Evolutionary conservation across 345 rosid species (phyloP).

Genomic region (Combretum micranthum): DNA sequence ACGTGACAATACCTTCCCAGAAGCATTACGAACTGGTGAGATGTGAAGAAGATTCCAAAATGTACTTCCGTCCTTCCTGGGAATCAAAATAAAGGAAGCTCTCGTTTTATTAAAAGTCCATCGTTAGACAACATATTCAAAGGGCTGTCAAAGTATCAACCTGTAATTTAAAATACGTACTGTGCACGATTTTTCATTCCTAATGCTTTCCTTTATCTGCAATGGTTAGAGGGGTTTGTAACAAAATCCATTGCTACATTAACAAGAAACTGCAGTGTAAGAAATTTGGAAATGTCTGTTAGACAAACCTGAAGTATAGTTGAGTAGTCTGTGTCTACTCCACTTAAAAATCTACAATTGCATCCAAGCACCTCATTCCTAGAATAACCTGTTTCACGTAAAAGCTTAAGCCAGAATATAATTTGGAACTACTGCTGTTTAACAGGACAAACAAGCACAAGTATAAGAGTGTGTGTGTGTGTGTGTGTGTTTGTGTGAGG

Average conservation of each 20-base stretch:
- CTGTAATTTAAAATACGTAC: constrained; percentile 94
- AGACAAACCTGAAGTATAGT: constrained; percentile 44
- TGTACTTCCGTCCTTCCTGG: constrained; percentile 72
- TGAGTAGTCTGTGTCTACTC: constrained; percentile 60
- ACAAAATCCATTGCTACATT: not conserved
- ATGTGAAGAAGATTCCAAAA: constrained; percentile 94
- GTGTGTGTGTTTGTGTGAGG: too few relatives aligned
- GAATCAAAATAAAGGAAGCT: constrained; percentile 8
- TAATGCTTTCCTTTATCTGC: constrained; percentile 70
- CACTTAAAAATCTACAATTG: constrained; percentile 62
- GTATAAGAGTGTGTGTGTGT: too few relatives aligned
- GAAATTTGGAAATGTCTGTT: not conserved
- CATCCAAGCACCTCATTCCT: constrained; percentile 81
- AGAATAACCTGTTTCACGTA: constrained; percentile 50
- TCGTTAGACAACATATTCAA: constrained; percentile 5
- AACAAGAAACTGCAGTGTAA: not conserved
- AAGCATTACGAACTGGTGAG: constrained; percentile 87
- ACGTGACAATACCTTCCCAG: constrained; percentile 70
- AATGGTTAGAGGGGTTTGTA: constrained; percentile 3
- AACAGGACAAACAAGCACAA: not conserved
- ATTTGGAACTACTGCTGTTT: constrained; percentile 3
- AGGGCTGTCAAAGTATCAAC: constrained; percentile 43
- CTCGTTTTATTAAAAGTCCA: not conserved
- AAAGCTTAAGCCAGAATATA: not conserved
- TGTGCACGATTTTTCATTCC: constrained; percentile 67